Evolutionary conservation across 805 yeast species (phyloP), one percentile per base, ranked within the genome.

Genomic region (Starmerella gropengiesseri): DNA sequence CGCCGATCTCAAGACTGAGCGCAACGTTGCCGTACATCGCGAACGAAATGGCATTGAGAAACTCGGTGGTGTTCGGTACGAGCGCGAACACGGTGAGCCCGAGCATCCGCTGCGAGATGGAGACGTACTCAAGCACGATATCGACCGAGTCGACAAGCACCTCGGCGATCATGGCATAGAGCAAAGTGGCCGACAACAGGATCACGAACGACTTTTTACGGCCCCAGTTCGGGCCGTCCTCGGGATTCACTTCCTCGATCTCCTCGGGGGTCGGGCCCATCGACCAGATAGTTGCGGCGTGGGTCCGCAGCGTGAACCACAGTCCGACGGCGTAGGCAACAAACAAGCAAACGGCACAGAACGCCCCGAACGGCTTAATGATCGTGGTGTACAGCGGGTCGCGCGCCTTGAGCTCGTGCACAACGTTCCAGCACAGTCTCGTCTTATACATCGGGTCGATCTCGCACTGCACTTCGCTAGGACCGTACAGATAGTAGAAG

Each of bases 21-120:
- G 98, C 95, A 42, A 91, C 95, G 53, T 91, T 91, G 1, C 98
- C 98, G 53, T 89, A 77, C 53, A 85, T 76, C 0, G 98, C 98
- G 66, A 91, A 91, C 20, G 95, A 86, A 44, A 91, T 87, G 55
- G 97, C 98, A 62, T 91, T 91, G 45, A 91, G 71, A 55, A 91
- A 91, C 63, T 91, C 98, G 0, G 98, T 91, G 6, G 97, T 85
- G 57, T 87, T 91, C 11, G 98, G 98, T 21, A 91, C 95, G 33
- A 91, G 66, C 0, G 98, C 97, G 65, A 91, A 91, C 2, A 91
- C 81, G 0, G 97, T 89, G 52, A 91, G 69, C 6, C 98, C 98
- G 31, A 91, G 68, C 57, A 91, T 78, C 57, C 91, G 89, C 16
- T 95, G 95, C 54, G 82, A 74, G 40, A 91, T 76, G n/a, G 94